phyloP scores from a whole-genome alignment of 352 stramenopile species.

The Phytophthora quininea region DNA sequence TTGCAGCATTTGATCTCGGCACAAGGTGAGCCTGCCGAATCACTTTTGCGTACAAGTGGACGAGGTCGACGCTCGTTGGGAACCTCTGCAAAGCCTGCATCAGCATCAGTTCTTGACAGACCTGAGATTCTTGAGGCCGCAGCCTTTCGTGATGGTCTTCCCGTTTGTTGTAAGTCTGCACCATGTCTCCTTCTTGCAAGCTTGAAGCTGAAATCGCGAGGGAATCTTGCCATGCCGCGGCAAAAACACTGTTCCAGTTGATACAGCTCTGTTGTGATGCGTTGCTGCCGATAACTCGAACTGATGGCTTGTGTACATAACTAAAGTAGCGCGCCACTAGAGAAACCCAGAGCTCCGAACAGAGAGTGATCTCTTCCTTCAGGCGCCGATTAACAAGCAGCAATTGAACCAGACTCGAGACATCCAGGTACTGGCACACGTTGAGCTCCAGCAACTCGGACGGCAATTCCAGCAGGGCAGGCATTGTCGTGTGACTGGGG shows the following conservation, averaged over 20 bases:
- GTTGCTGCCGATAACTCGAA: constrained; percentile 2
- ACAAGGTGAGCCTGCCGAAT: constrained; percentile 45
- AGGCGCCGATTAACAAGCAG: constrained; percentile 41
- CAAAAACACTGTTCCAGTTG: constrained; percentile 56
- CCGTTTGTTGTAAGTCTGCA: constrained; percentile 41
- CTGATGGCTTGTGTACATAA: constrained; percentile 35
- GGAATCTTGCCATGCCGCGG: constrained; percentile 45
- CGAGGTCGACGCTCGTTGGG: constrained; percentile 47
- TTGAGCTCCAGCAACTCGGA: constrained; percentile 44
- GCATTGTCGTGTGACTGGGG: constrained; percentile 2
- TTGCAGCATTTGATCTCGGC: constrained; percentile 21
- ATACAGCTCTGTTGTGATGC: constrained; percentile 26
- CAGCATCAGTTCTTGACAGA: constrained; percentile 66
- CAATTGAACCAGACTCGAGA: constrained; percentile 39
- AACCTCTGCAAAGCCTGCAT: constrained; percentile 62
- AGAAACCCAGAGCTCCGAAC: constrained; percentile 43
- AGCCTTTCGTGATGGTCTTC: constrained; percentile 26
- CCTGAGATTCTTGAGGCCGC: constrained; percentile 36
- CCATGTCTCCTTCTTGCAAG: constrained; percentile 39
- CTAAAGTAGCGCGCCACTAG: constrained; percentile 53
- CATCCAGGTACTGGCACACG: constrained; percentile 56
- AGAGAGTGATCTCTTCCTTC: constrained; percentile 32
- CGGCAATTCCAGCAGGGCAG: constrained; percentile 36
- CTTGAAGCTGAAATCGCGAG: constrained; percentile 23
- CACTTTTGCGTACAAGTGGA: constrained; percentile 56